A percentile compares a stretch with the other conserved stretches of the same genome.
These are phyloP conservation scores for Elymus sibiricus DNA, from an alignment of 176 grass and related monocot genomes.

Conservation along the genomic window DNA sequence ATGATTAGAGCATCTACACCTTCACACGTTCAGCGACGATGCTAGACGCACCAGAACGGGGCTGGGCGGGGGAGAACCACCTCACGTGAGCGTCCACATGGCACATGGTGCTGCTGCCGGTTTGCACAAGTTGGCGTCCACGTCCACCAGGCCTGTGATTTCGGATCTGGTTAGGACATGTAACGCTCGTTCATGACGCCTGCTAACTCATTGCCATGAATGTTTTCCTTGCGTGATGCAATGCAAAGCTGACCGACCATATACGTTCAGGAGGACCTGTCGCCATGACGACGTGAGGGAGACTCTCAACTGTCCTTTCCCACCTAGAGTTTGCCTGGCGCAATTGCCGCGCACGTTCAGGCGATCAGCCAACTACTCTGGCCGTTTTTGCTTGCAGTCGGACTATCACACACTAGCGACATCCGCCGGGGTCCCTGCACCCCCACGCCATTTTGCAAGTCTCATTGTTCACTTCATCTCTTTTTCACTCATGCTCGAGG, in stretches of 20 bases:
- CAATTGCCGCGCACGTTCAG: background rate
- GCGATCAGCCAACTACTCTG: background rate
- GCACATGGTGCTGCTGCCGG: background rate
- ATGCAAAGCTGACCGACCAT: background rate
- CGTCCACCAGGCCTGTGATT: background rate
- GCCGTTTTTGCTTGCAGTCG: background rate
- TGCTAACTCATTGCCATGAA: no score
- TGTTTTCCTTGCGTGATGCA: background rate
- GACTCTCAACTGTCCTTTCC: background rate
- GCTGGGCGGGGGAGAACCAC: no score
- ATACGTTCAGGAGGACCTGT: background rate
- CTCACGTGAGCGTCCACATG: no score
- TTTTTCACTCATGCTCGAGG: no score
- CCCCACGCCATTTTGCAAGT: no score
- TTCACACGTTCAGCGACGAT: no score
- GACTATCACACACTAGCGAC: background rate
- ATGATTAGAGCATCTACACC: background rate
- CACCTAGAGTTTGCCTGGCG: background rate
- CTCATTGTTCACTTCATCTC: no score
- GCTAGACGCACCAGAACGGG: no score
- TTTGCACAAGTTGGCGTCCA: background rate
- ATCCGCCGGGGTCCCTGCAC: no score
- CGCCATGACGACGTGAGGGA: background rate
- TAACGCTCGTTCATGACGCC: no score
- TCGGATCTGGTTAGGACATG: background rate